These are phyloP conservation scores for Boletus huronensis DNA, from an alignment of 768 basidiomycete species.

Conservation along the genomic window DNA sequence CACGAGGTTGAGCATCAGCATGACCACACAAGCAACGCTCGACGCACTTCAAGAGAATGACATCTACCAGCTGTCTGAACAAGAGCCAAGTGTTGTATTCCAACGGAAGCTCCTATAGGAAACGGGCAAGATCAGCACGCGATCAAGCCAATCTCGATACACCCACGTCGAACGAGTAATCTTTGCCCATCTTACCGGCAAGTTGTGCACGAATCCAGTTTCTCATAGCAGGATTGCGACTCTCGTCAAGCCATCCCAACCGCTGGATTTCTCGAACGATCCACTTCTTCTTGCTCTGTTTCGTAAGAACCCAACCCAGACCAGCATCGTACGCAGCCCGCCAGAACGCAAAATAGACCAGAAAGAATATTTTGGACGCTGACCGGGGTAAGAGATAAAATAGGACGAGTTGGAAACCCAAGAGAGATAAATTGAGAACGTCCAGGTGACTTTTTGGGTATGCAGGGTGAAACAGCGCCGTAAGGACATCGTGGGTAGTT, in stretches of 20 bases:
- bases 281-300: constrained; percentile 95
- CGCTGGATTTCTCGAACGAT: constrained; percentile 78
- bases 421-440: constrained; percentile 73
- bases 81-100: constrained; percentile 98
- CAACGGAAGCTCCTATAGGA: constrained; percentile 71
- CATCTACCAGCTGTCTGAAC: constrained; percentile 93
- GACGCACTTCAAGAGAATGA: constrained; percentile 90
- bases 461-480: constrained; percentile 76
- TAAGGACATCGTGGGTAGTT: constrained; percentile 87
- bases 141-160: not conserved
- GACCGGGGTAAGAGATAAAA: constrained; percentile 63
- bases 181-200: constrained; percentile 89
- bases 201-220: constrained; percentile 86
- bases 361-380: constrained; percentile 64
- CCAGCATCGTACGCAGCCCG: constrained; percentile 88
- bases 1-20: constrained; percentile 3
- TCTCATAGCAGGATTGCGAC: constrained; percentile 57
- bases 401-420: constrained; percentile 73
- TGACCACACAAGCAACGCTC: not conserved
- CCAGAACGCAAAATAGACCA: constrained; percentile 93
- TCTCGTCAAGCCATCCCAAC: constrained; percentile 85
- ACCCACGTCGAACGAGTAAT: constrained; percentile 88
- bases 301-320: constrained; percentile 89
- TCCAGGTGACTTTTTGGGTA: constrained; percentile 90
- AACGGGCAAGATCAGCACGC: not conserved